These are phyloP conservation scores for Cardiospermum halicacabum DNA, from an alignment of 345 rosid genomes.

Conservation along the genomic window DNA sequence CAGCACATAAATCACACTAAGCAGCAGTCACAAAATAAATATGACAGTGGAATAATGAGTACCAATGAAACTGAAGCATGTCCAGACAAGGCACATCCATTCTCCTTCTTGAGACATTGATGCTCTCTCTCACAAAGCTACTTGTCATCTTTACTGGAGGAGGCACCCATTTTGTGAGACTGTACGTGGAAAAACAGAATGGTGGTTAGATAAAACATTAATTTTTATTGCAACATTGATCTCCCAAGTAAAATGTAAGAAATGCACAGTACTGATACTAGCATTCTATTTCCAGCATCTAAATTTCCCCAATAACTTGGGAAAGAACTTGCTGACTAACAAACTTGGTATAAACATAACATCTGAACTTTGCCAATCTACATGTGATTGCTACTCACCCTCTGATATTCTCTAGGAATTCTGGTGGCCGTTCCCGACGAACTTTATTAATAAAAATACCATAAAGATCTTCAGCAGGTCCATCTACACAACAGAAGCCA, in stretches of 20 bases:
- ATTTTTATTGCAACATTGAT: neutral
- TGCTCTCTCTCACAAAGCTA: conserved; percentile 60
- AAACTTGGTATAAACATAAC: neutral
- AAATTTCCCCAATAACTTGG: neutral
- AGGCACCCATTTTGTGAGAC: conserved; percentile 97
- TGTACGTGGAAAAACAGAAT: conserved; percentile 29
- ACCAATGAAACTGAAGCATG: conserved; percentile 99
- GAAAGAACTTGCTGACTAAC: neutral
- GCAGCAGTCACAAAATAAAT: neutral
- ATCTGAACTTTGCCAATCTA: neutral
- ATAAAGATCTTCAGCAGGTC: conserved; percentile 95
- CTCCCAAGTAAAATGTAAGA: neutral
- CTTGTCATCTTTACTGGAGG: conserved; percentile 96
- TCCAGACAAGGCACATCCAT: conserved; percentile 93
- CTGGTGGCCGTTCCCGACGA: conserved; percentile 76
- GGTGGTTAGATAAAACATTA: conserved; percentile 6
- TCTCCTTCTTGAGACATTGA: conserved; percentile 74
- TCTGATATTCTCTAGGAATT: conserved; percentile 59
- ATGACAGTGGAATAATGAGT: neutral
- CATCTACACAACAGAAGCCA: conserved; percentile 39
- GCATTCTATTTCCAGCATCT: neutral
- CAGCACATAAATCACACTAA: neutral
- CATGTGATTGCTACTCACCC: conserved; percentile 47
- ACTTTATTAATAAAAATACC: conserved; percentile 82
- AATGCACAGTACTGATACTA: neutral